phyloP scores from a whole-genome alignment of 164 flowering plant species.

The Saururus chinensis region DNA sequence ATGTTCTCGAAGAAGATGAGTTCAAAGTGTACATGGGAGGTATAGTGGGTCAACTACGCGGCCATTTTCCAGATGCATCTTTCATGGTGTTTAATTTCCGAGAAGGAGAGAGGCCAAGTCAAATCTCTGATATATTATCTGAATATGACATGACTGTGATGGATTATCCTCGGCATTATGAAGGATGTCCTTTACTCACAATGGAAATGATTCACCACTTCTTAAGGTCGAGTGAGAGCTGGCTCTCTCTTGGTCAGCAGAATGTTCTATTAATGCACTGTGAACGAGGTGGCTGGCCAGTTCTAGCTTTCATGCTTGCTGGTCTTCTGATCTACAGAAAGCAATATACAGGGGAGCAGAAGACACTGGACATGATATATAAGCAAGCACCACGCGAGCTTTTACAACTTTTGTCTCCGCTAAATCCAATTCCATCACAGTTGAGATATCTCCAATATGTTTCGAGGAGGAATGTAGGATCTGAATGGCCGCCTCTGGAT shows the following conservation, averaged over 20 bases:
- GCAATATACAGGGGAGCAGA: conserved; percentile 76
- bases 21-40: conserved; percentile 61
- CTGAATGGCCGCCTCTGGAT: conserved; percentile 91
- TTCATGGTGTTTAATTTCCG: conserved; percentile 81
- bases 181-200: conserved; percentile 72
- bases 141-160: conserved; percentile 78
- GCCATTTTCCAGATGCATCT: conserved; percentile 69
- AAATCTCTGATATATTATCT: conserved; percentile 37
- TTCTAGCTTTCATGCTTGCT: conserved; percentile 88
- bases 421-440: conserved; percentile 88
- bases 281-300: conserved; percentile 92
- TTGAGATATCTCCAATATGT: conserved; percentile 83
- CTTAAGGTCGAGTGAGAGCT: conserved; percentile 79
- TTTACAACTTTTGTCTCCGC: conserved; percentile 58
- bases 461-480: conserved; percentile 75
- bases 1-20: conserved; percentile 47
- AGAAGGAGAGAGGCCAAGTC: conserved; percentile 48
- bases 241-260: conserved; percentile 77
- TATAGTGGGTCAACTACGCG: conserved; percentile 53
- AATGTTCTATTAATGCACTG: conserved; percentile 88
- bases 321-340: conserved; percentile 79
- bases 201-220: conserved; percentile 90
- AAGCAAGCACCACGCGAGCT: conserved; percentile 89
- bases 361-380: conserved; percentile 86
- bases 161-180: conserved; percentile 93